Evolutionary conservation across 371 early-diverging fungal genomes (phyloP).

Genomic region (Blakeslea trispora): DNA sequence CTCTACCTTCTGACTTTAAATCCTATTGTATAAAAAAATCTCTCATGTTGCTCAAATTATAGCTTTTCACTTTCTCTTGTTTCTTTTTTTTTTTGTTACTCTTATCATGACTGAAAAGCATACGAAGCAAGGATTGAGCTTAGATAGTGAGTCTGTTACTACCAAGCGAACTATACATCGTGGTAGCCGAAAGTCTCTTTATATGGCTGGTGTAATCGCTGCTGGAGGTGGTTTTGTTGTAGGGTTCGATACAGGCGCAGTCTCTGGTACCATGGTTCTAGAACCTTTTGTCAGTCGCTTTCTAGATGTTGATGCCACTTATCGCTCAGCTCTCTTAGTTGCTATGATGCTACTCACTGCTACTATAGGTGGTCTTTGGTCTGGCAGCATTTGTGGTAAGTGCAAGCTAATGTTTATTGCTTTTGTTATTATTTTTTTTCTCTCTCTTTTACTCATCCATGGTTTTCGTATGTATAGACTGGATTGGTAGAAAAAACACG

Average conservation of each 20-base stretch:
- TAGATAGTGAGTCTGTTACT: constrained; percentile 16
- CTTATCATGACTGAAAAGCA: constrained; percentile 13
- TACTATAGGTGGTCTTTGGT: constrained; percentile 45
- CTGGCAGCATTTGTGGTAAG: constrained; percentile 46
- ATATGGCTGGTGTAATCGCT: constrained; percentile 25
- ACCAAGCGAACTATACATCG: constrained; percentile 12
- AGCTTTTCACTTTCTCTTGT: neutral
- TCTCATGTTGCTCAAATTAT: too few species aligned
- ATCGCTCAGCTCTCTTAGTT: constrained; percentile 44
- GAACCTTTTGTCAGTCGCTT: constrained; percentile 26
- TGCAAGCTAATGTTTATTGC: neutral
- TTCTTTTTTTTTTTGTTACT: neutral
- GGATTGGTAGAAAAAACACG: constrained; percentile 42
- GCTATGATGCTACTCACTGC: constrained; percentile 49
- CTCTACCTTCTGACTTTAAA: too few species aligned
- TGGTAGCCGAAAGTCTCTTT: constrained; percentile 30
- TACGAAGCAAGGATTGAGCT: constrained; percentile 1
- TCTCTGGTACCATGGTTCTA: constrained; percentile 22
- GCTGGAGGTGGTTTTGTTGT: constrained; percentile 27
- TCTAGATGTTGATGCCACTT: constrained; percentile 30
- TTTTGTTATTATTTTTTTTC: constrained; percentile 2
- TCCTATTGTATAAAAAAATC: too few species aligned
- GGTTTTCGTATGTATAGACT: too few species aligned
- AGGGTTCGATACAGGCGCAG: constrained; percentile 25
- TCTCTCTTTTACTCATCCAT: too few species aligned